Evolutionary conservation across 2,329 filamentous ascomycete species (phyloP).

Genomic region (Tolypocladium tundrense): DNA sequence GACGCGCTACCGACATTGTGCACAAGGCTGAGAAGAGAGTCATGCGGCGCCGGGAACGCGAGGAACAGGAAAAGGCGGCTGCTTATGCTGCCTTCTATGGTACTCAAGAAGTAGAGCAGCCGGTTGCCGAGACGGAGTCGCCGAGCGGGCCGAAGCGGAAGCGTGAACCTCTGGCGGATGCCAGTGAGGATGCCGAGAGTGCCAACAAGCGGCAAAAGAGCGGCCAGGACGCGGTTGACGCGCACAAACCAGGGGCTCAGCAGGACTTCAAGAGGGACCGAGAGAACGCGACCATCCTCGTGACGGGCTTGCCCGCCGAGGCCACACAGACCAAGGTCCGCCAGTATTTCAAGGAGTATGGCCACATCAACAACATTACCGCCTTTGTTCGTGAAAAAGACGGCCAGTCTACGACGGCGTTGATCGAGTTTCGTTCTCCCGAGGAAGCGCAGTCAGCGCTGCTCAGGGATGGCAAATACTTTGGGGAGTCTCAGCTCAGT

Average conservation of each 20-base stretch:
- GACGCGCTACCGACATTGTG: slow-evolving; percentile 62
- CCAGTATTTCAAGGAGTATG: slow-evolving; percentile 88
- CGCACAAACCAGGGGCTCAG: slow-evolving; percentile 3
- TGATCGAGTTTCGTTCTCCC: slow-evolving; percentile 74
- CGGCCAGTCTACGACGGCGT: slow-evolving; percentile 53
- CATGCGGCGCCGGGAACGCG: slow-evolving; percentile 52
- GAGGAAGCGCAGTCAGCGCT: slow-evolving; percentile 77
- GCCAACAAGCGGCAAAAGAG: slow-evolving; percentile 58
- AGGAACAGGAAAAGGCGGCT: slow-evolving; percentile 50
- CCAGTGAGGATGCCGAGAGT: slow-evolving; percentile 27
- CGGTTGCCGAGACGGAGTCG: slow-evolving; percentile 16
- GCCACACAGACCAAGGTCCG: slow-evolving; percentile 63
- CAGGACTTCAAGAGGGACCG: slow-evolving; percentile 63
- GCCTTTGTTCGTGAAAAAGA: slow-evolving; percentile 50
- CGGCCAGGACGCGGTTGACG: slow-evolving; percentile 21
- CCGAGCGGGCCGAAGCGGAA: slow-evolving; percentile 58
- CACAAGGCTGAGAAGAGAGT: slow-evolving; percentile 58
- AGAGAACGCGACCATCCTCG: slow-evolving; percentile 78
- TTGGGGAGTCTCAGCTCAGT: slow-evolving; percentile 61
- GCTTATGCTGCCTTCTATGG: slow-evolving; percentile 33
- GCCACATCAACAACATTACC: slow-evolving; percentile 68
- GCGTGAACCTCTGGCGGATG: slow-evolving; percentile 47
- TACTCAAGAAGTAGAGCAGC: slow-evolving; percentile 16
- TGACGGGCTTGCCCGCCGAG: slow-evolving; percentile 63
- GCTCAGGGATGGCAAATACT: slow-evolving; percentile 69